These are phyloP conservation scores for Ogataea sp. DNA, from an alignment of 805 yeast genomes.

Conservation along the genomic window DNA sequence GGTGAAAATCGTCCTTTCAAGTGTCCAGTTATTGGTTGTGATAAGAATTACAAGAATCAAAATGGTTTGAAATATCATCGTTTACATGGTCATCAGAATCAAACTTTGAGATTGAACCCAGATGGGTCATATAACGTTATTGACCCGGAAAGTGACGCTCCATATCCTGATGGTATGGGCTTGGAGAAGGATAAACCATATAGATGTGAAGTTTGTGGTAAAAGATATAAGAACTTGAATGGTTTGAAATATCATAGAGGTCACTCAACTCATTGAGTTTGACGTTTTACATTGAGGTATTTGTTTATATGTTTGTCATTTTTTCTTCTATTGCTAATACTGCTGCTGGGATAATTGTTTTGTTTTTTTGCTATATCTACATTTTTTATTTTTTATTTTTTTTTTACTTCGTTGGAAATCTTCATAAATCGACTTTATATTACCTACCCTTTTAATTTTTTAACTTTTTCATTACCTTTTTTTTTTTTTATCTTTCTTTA, in stretches of 20 bases:
- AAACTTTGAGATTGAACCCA: conserved; percentile 78
- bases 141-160: conserved; percentile 84
- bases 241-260: conserved; percentile 97
- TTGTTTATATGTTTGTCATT: neutral
- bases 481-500: no score
- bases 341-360: no score
- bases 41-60: conserved; percentile 94
- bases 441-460: no score
- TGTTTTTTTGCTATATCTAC: no score
- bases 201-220: conserved; percentile 97
- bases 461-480: no score
- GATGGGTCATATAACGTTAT: conserved; percentile 91
- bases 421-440: no score
- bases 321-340: no score
- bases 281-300: neutral
- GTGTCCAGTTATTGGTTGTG: conserved; percentile 98
- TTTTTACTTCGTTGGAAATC: no score
- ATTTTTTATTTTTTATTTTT: no score
- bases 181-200: conserved; percentile 98
- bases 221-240: conserved; percentile 89
- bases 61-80: conserved; percentile 95
- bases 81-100: conserved; percentile 95
- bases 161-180: conserved; percentile 88
- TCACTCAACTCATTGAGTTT: conserved; percentile 80
- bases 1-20: conserved; percentile 92